Evolutionary conservation across 1,284 basidiomycete species (phyloP), one percentile per base, ranked within the genome.

Genomic region (Bjerkandera adusta): DNA sequence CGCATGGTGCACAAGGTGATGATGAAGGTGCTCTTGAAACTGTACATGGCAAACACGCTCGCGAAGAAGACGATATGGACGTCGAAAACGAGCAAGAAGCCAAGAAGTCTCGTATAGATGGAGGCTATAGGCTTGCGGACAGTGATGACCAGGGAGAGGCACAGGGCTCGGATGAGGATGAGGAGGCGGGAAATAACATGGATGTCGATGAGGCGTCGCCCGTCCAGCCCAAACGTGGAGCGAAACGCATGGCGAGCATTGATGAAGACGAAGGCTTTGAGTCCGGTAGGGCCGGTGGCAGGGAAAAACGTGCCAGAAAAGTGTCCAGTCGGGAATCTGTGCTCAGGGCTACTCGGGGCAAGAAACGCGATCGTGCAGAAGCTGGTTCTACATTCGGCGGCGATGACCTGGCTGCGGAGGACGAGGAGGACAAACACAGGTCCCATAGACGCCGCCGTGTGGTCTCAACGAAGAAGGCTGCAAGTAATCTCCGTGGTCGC

Each of bases 341-440:
- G 30, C 32, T 43, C 4, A 33, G 26, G 22, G 36, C 4, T 20
- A 36, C 33, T 15, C 39, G 85, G 52, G 87, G 87, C 22, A 85
- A 76, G 70, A 90, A 90, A 66, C 77, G 87, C 47, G 84, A 84
- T 62, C 81, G 83, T 38, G 72, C 76, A 12, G 85, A 88, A 57
- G 83, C 81, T 44, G 85, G 77, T 5, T 86, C 84, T 5, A 79
- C 77, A 0, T 81, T 86, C 58, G 85, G 77, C 37, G 79, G 75
- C 34, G 84, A 85, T 57, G 84, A 75, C 34, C 62, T 58, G 2
- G 29, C 59, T 40, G 38, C 57, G 22, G 57, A 65, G 12, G 62
- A 61, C 7, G 59, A 62, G 13, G 56, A 52, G 6, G 58, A 58
- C 25, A 55, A 60, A 33, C 54, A 58, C 11, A 57, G 55, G 29